Percentiles rank a stretch among this genome's conserved stretches.
Evolutionary conservation across 2,329 filamentous ascomycete genomes (phyloP).

Genomic region (Trichoderma cornu-damae): DNA sequence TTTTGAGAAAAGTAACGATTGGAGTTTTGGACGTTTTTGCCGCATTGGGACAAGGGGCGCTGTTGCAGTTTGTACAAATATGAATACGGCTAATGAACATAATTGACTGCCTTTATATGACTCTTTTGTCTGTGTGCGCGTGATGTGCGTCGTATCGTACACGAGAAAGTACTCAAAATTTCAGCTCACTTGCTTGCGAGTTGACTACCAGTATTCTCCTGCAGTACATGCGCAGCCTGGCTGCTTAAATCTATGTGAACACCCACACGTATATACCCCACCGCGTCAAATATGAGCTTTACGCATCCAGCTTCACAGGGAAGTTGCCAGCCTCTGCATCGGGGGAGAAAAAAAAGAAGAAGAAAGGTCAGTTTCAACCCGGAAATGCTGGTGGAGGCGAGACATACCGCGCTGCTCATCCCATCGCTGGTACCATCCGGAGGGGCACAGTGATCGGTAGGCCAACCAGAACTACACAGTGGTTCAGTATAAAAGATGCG

Average conservation of each 20-base stretch:
- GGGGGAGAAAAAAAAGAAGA: neutral
- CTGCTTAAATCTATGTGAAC: slow-evolving; percentile 32
- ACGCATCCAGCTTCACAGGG: slow-evolving; percentile 60
- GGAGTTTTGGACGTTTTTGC: slow-evolving; percentile 9
- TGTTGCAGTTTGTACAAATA: neutral
- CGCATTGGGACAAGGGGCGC: neutral
- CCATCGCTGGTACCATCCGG: slow-evolving; percentile 89
- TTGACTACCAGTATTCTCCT: slow-evolving; percentile 30
- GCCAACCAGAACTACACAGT: slow-evolving; percentile 79
- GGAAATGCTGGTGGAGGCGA: neutral
- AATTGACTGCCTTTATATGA: neutral
- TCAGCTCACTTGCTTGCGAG: slow-evolving; percentile 23
- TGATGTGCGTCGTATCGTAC: slow-evolving; percentile 3
- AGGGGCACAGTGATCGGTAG: slow-evolving; percentile 96
- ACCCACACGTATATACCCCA: slow-evolving; percentile 22
- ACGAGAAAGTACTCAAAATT: slow-evolving; percentile 19
- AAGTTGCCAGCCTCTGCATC: slow-evolving; percentile 60
- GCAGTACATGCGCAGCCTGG: slow-evolving; percentile 37
- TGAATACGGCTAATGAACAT: neutral
- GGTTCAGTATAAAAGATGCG: slow-evolving; percentile 2
- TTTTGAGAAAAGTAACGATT: neutral
- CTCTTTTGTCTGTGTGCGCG: neutral
- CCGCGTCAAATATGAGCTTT: slow-evolving; percentile 29
- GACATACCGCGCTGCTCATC: slow-evolving; percentile 89
- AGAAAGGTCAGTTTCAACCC: slow-evolving; percentile 20